A percentile compares a stretch with the other conserved stretches of the same genome.
Conservation (phyloP, 768 basidiomycete species). For the Macrocybe gigantea region DNA sequence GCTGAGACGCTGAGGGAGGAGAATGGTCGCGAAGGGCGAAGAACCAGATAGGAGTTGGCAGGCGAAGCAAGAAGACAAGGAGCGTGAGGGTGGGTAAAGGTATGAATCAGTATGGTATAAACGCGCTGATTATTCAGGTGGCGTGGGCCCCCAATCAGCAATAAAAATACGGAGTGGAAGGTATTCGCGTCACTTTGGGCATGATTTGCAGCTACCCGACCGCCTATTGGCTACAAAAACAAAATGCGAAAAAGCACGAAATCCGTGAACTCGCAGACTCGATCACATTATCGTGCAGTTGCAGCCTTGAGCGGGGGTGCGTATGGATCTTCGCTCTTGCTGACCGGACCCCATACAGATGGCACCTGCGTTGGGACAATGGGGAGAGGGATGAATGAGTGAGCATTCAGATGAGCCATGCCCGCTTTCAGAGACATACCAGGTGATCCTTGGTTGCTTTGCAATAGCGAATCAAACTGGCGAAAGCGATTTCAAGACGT, state of each 20-base stretch:
- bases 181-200: too few relatives aligned
- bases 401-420: constrained; percentile 3
- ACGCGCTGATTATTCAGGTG: too few relatives aligned
- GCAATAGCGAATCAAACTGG: constrained; percentile 89
- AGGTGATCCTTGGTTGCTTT: constrained; percentile 89
- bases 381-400: constrained; percentile 4
- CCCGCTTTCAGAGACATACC: constrained; percentile 38
- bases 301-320: constrained; percentile 76
- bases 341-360: constrained; percentile 90
- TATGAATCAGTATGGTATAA: too few relatives aligned
- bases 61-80: constrained; percentile 11
- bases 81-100: constrained; percentile 9
- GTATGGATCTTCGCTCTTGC: constrained; percentile 90
- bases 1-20: too few relatives aligned
- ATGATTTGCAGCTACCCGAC: too few relatives aligned
- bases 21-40: too few relatives aligned
- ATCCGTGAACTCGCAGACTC: not conserved
- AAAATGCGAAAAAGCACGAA: too few relatives aligned
- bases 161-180: constrained; percentile 2
- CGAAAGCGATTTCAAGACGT: constrained; percentile 3
- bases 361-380: constrained; percentile 54
- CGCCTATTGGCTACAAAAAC: too few relatives aligned
- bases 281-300: constrained; percentile 67
- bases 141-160: not conserved
- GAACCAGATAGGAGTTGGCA: not conserved